Base-by-base conservation (phyloP, 495 filamentous ascomycete genomes). In the Podospora tetraspora region DNA sequence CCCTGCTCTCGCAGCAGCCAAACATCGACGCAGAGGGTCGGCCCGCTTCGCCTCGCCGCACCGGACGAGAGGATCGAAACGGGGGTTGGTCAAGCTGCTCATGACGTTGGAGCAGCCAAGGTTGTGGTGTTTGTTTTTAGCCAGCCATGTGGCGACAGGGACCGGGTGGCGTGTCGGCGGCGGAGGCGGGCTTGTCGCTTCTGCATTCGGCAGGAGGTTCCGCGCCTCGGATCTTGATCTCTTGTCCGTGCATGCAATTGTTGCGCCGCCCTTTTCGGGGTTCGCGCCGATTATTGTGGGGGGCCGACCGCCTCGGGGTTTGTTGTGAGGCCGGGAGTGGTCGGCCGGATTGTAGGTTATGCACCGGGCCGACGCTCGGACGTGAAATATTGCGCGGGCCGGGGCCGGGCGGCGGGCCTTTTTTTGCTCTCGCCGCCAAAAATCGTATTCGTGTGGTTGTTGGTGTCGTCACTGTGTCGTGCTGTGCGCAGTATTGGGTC, bases 171-270 rank as follows among this genome's bases (percentile, higher is more conserved):
- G 37, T 52, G 37, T 6, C 16, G 37, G 37, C 16, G 37, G 37
- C 37, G 37, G 34, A 43, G 34, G 34, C 13, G 34, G 34, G 37
- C 37, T 11, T 34, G 32, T 34, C 32, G 32, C 32, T 34, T 8
- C 37, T n/a, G 16, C 37, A 52, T 52, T 52, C 37, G 24, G 52
- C 25, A 30, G 19, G 24, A 24, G 11, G 63, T 13, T 59, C 63
- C 25, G 52, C 57, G 32, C 56, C 56, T 66, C 58, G 23, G 27
- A 59, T 52, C 27, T 30, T 57, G 63, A 66, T 66, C 27, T n/a
- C 23, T 56, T 16, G 19, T n/a, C 30, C 37, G 52, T 59, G 24
- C 52, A 30, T 23, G 34, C 25, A 22, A 57, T 56, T 52, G 12
- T 52, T 52, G 37, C 37, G 37, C 37, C 37, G 37, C 37, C 25